Percentiles rank a stretch among this genome's conserved stretches.
Conservation (phyloP, 2,329 filamentous ascomycete genomes). For the Periconia sp. region DNA sequence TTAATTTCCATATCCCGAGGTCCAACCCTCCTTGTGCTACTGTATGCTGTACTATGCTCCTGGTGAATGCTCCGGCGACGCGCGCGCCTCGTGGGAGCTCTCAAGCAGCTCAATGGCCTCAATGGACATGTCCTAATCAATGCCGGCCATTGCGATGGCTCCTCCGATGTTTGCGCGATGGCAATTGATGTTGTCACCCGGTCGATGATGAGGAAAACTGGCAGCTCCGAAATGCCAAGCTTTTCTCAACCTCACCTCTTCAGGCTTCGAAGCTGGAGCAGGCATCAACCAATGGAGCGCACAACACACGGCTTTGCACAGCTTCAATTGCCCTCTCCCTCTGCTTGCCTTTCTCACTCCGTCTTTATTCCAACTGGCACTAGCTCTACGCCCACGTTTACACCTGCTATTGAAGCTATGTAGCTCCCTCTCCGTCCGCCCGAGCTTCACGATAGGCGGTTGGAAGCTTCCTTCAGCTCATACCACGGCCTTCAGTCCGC, state of each 20-base stretch:
- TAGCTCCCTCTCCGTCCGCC: not conserved
- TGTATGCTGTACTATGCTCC: slow-evolving; percentile 20
- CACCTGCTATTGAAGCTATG: not conserved
- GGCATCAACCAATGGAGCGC: slow-evolving; percentile 9
- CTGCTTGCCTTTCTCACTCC: not conserved
- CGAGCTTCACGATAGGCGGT: not conserved
- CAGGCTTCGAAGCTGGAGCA: not conserved
- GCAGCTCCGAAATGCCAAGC: slow-evolving; percentile 33
- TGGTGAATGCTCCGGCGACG: slow-evolving; percentile 26
- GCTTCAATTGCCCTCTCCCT: slow-evolving; percentile 5
- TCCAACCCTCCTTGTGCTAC: slow-evolving; percentile 9
- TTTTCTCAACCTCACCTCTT: slow-evolving; percentile 28
- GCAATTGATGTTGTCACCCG: slow-evolving; percentile 18
- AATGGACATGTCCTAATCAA: slow-evolving; percentile 20
- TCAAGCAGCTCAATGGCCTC: slow-evolving; percentile 30
- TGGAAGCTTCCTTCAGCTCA: no score
- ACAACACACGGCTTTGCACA: not conserved
- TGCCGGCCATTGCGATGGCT: slow-evolving; percentile 19
- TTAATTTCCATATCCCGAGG: slow-evolving; percentile 24
- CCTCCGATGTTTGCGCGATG: slow-evolving; percentile 21
- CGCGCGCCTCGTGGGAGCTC: slow-evolving; percentile 13
- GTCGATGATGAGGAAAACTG: slow-evolving; percentile 21
- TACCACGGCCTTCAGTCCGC: no score
- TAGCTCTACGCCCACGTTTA: not conserved
- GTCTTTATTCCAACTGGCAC: not conserved